Percentiles rank a stretch among this genome's conserved stretches.
Evolutionary conservation across 805 yeast species (phyloP).

Genomic region (Yamadazyma takamatsuzukensis): DNA sequence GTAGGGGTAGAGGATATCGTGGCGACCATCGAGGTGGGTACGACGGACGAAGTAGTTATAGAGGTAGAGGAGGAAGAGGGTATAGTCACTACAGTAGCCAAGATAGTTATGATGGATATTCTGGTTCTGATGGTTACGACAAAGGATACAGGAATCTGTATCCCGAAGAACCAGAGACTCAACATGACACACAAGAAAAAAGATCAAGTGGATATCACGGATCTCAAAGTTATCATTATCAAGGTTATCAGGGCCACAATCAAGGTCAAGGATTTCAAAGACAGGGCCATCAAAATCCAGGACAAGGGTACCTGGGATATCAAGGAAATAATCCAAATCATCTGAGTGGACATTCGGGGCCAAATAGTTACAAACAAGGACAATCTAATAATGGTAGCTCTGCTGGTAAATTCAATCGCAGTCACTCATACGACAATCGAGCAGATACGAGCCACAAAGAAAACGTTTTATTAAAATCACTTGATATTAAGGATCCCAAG

Average conservation of each 20-base stretch:
- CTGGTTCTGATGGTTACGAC: neutral
- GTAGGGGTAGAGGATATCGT: slow-evolving; percentile 5
- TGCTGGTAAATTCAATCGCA: no score
- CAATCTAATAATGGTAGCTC: no score
- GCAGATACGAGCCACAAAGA: neutral
- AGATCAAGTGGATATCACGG: no score
- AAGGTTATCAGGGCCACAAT: no score
- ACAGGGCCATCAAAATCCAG: no score
- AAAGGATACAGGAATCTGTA: neutral
- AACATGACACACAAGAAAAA: no score
- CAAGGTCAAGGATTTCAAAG: no score
- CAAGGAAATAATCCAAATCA: neutral
- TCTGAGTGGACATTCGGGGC: no score
- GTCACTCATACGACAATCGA: no score
- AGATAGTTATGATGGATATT: neutral
- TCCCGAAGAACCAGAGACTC: no score
- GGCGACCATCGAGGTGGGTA: slow-evolving; percentile 3
- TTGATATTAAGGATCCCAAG: slow-evolving; percentile 4
- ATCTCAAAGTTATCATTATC: no score
- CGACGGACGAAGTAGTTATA: neutral
- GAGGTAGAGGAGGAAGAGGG: neutral
- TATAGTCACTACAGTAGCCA: neutral
- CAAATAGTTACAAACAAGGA: no score
- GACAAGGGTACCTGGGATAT: slow-evolving; percentile 1
- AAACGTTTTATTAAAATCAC: slow-evolving; percentile 2